Evolutionary conservation across 768 basidiomycete genomes (phyloP).

Genomic region (Tulasnella sp.): DNA sequence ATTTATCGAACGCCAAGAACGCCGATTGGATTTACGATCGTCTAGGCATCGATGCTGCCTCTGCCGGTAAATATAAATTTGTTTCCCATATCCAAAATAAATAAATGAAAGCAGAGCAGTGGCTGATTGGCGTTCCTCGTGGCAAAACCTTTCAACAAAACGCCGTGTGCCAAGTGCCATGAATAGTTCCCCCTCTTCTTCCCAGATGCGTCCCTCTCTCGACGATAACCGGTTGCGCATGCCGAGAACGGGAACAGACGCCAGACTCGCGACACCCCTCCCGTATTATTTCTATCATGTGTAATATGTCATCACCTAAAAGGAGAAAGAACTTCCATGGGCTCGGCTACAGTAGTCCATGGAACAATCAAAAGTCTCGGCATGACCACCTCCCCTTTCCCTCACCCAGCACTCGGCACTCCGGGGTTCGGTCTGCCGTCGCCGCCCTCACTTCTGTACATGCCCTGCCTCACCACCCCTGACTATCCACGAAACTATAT

Average conservation of each 20-base stretch:
- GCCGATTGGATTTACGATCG: too few species aligned
- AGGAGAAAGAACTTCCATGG: background rate
- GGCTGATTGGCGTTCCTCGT: background rate
- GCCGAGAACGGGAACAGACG: background rate
- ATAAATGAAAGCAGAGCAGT: background rate
- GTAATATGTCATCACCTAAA: background rate
- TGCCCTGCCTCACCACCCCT: background rate
- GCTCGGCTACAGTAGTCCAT: background rate
- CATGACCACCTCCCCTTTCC: background rate
- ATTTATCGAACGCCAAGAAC: background rate
- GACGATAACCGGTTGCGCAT: background rate
- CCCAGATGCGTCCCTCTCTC: background rate
- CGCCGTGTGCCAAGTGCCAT: background rate
- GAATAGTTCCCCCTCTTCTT: background rate
- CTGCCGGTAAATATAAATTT: too few species aligned
- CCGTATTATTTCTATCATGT: background rate
- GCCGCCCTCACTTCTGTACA: background rate
- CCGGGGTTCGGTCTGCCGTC: background rate
- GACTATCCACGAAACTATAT: background rate
- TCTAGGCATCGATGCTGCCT: too few species aligned
- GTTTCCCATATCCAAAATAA: background rate
- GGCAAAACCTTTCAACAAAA: background rate
- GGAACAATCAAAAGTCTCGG: background rate
- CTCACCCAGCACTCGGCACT: background rate
- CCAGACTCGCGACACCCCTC: background rate